A percentile compares a stretch with the other conserved stretches of the same genome.
phyloP scores from a whole-genome alignment of 2,329 filamentous ascomycete genomes.

The Leptographium flavum region DNA sequence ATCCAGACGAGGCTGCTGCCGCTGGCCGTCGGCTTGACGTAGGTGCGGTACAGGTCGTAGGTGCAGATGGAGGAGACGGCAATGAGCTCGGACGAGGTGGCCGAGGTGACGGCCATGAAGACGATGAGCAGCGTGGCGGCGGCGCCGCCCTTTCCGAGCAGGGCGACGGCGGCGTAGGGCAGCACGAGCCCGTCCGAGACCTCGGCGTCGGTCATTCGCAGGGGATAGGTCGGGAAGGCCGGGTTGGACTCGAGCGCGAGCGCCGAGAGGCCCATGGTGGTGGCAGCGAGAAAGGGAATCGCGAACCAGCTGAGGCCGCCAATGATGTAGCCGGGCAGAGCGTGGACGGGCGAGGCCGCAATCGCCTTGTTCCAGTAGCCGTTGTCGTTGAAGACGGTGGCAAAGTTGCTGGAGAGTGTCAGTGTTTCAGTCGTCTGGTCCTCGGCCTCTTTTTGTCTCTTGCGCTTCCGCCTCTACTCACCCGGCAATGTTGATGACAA shows the following conservation, averaged over 20 bases:
- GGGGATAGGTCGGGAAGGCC: slow-evolving; percentile 56
- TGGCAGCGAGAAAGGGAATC: slow-evolving; percentile 80
- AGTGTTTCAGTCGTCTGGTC: too few species aligned
- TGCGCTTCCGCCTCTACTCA: too few species aligned
- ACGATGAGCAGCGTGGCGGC: slow-evolving; percentile 65
- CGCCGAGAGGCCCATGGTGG: slow-evolving; percentile 73
- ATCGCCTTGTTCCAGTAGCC: slow-evolving; percentile 93
- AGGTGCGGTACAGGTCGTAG: slow-evolving; percentile 79
- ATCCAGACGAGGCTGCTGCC: slow-evolving; percentile 69
- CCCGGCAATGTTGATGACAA: slow-evolving; percentile 61
- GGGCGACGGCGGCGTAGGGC: slow-evolving; percentile 69
- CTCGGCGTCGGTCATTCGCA: slow-evolving; percentile 58
- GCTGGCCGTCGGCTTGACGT: slow-evolving; percentile 63
- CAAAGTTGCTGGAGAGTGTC: slow-evolving; percentile 74
- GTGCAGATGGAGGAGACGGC: slow-evolving; percentile 80
- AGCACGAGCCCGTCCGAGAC: slow-evolving; percentile 74
- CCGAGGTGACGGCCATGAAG: slow-evolving; percentile 82
- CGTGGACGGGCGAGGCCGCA: slow-evolving; percentile 70
- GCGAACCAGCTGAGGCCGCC: slow-evolving; percentile 85
- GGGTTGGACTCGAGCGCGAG: slow-evolving; percentile 65
- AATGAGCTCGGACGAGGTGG: slow-evolving; percentile 71
- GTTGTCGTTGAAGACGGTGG: slow-evolving; percentile 74
- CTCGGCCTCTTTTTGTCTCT: too few species aligned
- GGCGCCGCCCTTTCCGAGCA: slow-evolving; percentile 72
- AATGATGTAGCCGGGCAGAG: slow-evolving; percentile 76